These are phyloP conservation scores for Digitaria exilis DNA, from an alignment of 202 grass and related monocot genomes.

Conservation along the genomic window DNA sequence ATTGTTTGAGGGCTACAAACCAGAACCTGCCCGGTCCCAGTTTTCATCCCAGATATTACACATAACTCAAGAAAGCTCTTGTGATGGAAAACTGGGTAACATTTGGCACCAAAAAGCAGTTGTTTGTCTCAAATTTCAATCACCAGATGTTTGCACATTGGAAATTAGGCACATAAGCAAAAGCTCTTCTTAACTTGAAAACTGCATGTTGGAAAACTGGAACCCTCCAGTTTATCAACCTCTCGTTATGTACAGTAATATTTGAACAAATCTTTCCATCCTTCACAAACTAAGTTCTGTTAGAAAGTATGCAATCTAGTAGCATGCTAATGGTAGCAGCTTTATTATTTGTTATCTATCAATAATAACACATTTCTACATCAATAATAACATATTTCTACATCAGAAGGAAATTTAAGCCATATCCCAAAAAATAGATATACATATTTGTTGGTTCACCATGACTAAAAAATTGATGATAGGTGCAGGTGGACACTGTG, in stretches of 20 bases:
- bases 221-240: background rate
- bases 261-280: constrained; percentile 7
- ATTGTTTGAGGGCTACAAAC: constrained; percentile 2
- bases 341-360: background rate
- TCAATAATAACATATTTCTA: constrained; percentile 11
- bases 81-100: background rate
- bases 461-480: background rate
- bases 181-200: background rate
- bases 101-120: too few relatives aligned
- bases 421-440: background rate
- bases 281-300: constrained; percentile 3
- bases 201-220: constrained; percentile 1
- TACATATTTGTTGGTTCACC: constrained; percentile 6
- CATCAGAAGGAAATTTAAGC: background rate
- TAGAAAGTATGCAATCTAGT: background rate
- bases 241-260: constrained; percentile 1
- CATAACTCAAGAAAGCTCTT: background rate
- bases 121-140: background rate
- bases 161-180: background rate
- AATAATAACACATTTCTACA: background rate
- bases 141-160: background rate
- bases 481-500: background rate
- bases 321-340: background rate
- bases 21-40: background rate
- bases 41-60: constrained; percentile 1